Evolutionary conservation across 371 early-diverging fungal genomes (phyloP).

Genomic region (Umbelopsis sp.): DNA sequence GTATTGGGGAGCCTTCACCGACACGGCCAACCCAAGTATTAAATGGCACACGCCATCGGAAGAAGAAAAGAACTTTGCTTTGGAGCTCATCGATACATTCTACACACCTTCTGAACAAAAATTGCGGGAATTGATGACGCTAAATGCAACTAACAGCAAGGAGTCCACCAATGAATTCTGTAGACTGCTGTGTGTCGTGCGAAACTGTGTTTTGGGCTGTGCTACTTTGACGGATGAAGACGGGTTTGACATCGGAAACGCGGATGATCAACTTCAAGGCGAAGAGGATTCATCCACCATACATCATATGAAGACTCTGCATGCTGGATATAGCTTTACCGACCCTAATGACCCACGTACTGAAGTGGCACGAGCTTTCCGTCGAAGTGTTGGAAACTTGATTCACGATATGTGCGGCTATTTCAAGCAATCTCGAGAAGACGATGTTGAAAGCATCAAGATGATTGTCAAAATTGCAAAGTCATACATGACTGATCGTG

Average conservation of each 20-base stretch:
- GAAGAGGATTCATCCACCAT: slow-evolving; percentile 45
- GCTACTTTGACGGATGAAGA: slow-evolving; percentile 59
- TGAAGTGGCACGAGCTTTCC: slow-evolving; percentile 44
- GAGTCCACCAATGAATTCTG: slow-evolving; percentile 60
- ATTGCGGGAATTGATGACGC: slow-evolving; percentile 51
- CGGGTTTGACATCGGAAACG: slow-evolving; percentile 33
- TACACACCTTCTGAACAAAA: slow-evolving; percentile 46
- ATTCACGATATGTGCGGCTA: slow-evolving; percentile 56
- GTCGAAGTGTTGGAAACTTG: slow-evolving; percentile 56
- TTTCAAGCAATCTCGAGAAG: slow-evolving; percentile 62
- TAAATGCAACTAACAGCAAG: slow-evolving; percentile 20
- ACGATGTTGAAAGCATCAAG: slow-evolving; percentile 80
- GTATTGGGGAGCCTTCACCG: slow-evolving; percentile 74
- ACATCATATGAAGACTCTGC: slow-evolving; percentile 40
- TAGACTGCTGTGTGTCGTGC: slow-evolving; percentile 58
- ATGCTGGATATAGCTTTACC: slow-evolving; percentile 64
- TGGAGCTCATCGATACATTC: slow-evolving; percentile 62
- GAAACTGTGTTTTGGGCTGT: slow-evolving; percentile 60
- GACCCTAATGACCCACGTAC: slow-evolving; percentile 56
- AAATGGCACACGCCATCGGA: slow-evolving; percentile 81
- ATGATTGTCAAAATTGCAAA: slow-evolving; percentile 64
- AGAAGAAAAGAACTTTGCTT: slow-evolving; percentile 69
- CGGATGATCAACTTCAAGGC: slow-evolving; percentile 23
- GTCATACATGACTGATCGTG: slow-evolving; percentile 66
- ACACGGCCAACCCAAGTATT: slow-evolving; percentile 56